Evolutionary conservation across 2,329 filamentous ascomycete genomes (phyloP).

Genomic region (Xylaria hypoxylon): DNA sequence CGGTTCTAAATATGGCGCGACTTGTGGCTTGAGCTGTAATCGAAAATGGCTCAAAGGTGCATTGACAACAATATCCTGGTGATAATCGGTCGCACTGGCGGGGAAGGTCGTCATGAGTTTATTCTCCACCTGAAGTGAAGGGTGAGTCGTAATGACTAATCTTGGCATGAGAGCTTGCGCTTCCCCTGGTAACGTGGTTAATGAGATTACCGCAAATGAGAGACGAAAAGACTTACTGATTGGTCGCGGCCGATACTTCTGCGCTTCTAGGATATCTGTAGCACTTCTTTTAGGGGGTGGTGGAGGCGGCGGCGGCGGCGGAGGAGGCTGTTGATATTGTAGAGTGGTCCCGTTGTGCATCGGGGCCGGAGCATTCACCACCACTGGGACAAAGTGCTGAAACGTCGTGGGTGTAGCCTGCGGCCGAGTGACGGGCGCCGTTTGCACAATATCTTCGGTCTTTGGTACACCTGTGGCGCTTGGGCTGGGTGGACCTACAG

Average conservation of each 20-base stretch:
- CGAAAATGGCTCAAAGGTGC: constrained; percentile 75
- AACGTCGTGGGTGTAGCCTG: constrained; percentile 47
- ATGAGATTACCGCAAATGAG: not conserved
- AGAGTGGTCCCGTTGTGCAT: constrained; percentile 39
- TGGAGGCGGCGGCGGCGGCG: constrained; percentile 38
- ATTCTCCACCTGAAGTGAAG: constrained; percentile 69
- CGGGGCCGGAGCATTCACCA: constrained; percentile 38
- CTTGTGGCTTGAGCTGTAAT: constrained; percentile 75
- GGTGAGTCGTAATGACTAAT: constrained; percentile 61
- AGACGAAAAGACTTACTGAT: constrained; percentile 45
- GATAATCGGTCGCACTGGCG: constrained; percentile 72
- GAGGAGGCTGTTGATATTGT: constrained; percentile 38
- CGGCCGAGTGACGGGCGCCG: constrained; percentile 50
- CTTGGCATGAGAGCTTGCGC: constrained; percentile 49
- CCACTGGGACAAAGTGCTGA: constrained; percentile 46
- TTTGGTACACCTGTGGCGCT: constrained; percentile 52
- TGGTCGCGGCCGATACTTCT: constrained; percentile 48
- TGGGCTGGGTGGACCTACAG: constrained; percentile 60
- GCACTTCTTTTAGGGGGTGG: constrained; percentile 47
- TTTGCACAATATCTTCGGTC: constrained; percentile 52
- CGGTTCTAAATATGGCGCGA: constrained; percentile 71
- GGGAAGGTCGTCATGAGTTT: constrained; percentile 73
- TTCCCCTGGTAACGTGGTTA: constrained; percentile 44
- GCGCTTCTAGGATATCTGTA: constrained; percentile 50
- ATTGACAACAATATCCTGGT: constrained; percentile 79